Evolutionary conservation across 192 early-diverging fungal genomes (phyloP).

Genomic region (Paraglomus occultum): DNA sequence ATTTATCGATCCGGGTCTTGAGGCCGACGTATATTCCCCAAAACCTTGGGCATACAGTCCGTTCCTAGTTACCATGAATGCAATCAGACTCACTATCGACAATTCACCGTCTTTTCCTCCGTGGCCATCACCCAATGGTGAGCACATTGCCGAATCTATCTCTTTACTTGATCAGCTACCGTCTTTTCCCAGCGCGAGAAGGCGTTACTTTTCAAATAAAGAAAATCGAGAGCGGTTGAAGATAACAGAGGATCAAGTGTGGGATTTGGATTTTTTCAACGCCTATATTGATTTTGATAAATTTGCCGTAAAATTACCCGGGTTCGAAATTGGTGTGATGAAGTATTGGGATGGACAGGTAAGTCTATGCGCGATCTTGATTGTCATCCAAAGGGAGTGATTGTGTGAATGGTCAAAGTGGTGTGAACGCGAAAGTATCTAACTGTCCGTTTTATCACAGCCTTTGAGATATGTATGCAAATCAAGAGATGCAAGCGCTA

Average conservation of each 20-base stretch:
- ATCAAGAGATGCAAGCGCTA: slow-evolving; percentile 49
- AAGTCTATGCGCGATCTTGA: slow-evolving; percentile 36
- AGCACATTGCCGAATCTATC: slow-evolving; percentile 37
- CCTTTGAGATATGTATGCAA: slow-evolving; percentile 76
- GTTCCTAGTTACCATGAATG: slow-evolving; percentile 73
- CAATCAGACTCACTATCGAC: slow-evolving; percentile 52
- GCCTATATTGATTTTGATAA: slow-evolving; percentile 50
- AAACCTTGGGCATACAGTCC: slow-evolving; percentile 73
- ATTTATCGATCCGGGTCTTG: slow-evolving; percentile 73
- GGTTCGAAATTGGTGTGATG: slow-evolving; percentile 47
- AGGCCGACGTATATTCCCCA: slow-evolving; percentile 66
- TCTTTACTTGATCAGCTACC: slow-evolving; percentile 24
- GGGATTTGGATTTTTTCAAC: slow-evolving; percentile 70
- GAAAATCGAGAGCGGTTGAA: slow-evolving; percentile 42
- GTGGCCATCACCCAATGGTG: slow-evolving; percentile 43
- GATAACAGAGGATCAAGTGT: slow-evolving; percentile 68
- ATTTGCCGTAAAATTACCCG: slow-evolving; percentile 42
- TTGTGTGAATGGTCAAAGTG: slow-evolving; percentile 31
- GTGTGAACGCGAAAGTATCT: not conserved
- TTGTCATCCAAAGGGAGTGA: slow-evolving; percentile 30
- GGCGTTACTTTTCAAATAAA: slow-evolving; percentile 53
- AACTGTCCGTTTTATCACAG: slow-evolving; percentile 50
- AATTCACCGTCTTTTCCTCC: slow-evolving; percentile 26
- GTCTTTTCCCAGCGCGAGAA: slow-evolving; percentile 40
- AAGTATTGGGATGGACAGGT: slow-evolving; percentile 63